Percentiles rank a stretch among this genome's conserved stretches.
phyloP scores from a whole-genome alignment of 371 early-diverging fungal species.

The Syncephalastrum monosporum region DNA sequence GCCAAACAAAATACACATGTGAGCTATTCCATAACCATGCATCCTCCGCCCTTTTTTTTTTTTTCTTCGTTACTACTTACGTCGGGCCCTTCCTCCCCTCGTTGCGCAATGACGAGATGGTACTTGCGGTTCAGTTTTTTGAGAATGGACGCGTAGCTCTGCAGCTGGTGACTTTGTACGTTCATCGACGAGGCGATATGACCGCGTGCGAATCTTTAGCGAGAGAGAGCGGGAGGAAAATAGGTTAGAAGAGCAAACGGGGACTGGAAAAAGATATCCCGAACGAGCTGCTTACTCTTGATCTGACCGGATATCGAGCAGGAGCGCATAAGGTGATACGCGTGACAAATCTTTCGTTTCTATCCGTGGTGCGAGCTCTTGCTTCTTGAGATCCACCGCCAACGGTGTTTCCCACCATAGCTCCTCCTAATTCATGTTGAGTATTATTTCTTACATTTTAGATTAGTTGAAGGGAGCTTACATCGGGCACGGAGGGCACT shows the following conservation, averaged over 20 bases:
- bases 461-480: not conserved
- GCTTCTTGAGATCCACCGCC: slow-evolving; percentile 50
- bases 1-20: slow-evolving; percentile 2
- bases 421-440: not conserved
- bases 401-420: slow-evolving; percentile 62
- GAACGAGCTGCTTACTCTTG: slow-evolving; percentile 46
- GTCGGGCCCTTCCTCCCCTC: slow-evolving; percentile 51
- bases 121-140: slow-evolving; percentile 59
- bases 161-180: slow-evolving; percentile 46
- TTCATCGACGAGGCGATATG: slow-evolving; percentile 63
- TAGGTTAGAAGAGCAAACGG: too few relatives aligned
- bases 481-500: not conserved
- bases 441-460: not conserved
- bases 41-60: not conserved
- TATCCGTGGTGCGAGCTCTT: slow-evolving; percentile 62
- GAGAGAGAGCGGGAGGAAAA: not conserved
- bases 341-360: slow-evolving; percentile 48
- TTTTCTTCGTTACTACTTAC: slow-evolving; percentile 27
- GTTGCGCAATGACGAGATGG: slow-evolving; percentile 53
- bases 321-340: slow-evolving; percentile 50
- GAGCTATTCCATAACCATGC: not conserved
- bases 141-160: slow-evolving; percentile 45
- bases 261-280: too few relatives aligned
- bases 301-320: slow-evolving; percentile 63
- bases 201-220: slow-evolving; percentile 50